Percentiles rank a stretch among this genome's conserved stretches.
These are phyloP conservation scores for Ogataea hybrid DNA, from an alignment of 1,139 yeast genomes.

Conservation along the genomic window DNA sequence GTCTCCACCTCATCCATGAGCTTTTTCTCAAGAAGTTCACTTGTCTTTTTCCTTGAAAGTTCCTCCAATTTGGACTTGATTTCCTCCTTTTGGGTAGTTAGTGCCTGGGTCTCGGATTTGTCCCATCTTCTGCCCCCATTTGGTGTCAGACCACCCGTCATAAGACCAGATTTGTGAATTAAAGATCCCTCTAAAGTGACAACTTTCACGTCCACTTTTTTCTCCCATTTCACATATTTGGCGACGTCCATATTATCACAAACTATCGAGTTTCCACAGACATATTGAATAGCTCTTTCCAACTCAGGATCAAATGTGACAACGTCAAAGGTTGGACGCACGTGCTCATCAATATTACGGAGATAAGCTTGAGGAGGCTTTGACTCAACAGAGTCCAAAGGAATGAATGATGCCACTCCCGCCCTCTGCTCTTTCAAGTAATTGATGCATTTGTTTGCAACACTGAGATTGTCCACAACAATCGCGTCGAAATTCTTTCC, in stretches of 20 bases:
- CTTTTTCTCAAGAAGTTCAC: constrained; percentile 55
- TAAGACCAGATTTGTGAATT: constrained; percentile 80
- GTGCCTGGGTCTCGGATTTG: constrained; percentile 61
- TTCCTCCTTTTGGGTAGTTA: constrained; percentile 61
- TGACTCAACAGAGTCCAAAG: constrained; percentile 75
- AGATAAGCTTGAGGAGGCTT: constrained; percentile 53
- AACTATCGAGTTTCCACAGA: constrained; percentile 78
- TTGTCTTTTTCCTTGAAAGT: constrained; percentile 48
- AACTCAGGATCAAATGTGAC: constrained; percentile 65
- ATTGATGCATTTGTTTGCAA: constrained; percentile 81
- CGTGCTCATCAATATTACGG: constrained; percentile 54
- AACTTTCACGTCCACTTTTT: constrained; percentile 58
- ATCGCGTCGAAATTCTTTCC: constrained; percentile 83
- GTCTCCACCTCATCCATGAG: constrained; percentile 52
- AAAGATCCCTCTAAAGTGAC: constrained; percentile 85
- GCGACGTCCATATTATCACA: constrained; percentile 74
- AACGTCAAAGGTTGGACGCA: constrained; percentile 70
- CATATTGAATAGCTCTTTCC: constrained; percentile 79
- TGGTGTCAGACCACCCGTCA: constrained; percentile 80
- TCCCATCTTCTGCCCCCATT: constrained; percentile 60
- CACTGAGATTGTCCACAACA: constrained; percentile 70
- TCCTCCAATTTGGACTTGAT: constrained; percentile 52
- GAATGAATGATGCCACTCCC: constrained; percentile 86
- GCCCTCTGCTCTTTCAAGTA: constrained; percentile 82
- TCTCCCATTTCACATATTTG: constrained; percentile 68